These are phyloP conservation scores for Helianthus tuberosus DNA, from an alignment of 129 eudicot genomes.

Conservation along the genomic window DNA sequence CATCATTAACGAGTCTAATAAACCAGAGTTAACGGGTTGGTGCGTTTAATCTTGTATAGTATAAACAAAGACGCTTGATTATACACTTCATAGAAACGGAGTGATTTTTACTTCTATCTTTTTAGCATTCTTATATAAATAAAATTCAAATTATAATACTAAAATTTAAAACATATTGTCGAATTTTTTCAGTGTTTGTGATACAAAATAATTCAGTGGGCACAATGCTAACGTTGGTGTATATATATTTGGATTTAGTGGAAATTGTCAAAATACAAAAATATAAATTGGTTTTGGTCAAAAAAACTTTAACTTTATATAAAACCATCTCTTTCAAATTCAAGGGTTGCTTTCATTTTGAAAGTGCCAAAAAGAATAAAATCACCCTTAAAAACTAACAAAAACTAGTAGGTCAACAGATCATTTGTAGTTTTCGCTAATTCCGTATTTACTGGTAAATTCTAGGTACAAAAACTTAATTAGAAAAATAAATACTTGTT, in stretches of 20 bases:
- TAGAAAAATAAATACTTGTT: background rate
- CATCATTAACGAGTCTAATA: too few relatives aligned
- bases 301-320: conserved; percentile 16
- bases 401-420: conserved; percentile 23
- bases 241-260: conserved; percentile 1
- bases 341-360: conserved; percentile 34
- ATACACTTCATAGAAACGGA: too few relatives aligned
- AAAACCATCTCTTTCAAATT: conserved; percentile 28
- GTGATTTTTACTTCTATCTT: too few relatives aligned
- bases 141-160: too few relatives aligned
- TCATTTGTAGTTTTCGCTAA: background rate
- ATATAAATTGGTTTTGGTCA: conserved; percentile 4
- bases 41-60: too few relatives aligned
- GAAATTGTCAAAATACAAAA: conserved; percentile 16
- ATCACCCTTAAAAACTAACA: conserved; percentile 22
- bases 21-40: too few relatives aligned
- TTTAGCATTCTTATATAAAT: too few relatives aligned
- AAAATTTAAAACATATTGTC: background rate
- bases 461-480: background rate
- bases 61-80: too few relatives aligned
- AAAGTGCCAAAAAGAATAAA: conserved; percentile 25
- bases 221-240: conserved; percentile 14
- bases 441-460: background rate
- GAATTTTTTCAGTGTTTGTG: background rate
- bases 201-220: conserved; percentile 10